Percentiles rank a stretch among this genome's conserved stretches.
Evolutionary conservation across 78 protist species (phyloP).

Genomic region (Blattamonas nauphoetae): DNA sequence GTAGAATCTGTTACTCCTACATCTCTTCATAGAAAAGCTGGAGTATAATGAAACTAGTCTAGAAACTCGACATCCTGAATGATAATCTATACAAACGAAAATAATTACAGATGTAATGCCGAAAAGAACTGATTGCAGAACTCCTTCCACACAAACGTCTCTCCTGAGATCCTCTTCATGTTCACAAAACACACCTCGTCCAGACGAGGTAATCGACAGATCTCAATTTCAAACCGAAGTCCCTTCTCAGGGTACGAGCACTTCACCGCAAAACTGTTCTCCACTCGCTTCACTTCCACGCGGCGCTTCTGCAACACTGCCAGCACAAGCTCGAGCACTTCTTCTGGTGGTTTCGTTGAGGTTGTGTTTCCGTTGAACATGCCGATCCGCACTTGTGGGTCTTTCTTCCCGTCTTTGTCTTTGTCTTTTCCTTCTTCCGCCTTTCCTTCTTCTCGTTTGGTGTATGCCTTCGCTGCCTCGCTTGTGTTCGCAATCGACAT

Average conservation of each 20-base stretch:
- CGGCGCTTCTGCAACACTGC: neutral
- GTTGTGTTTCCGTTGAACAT: neutral
- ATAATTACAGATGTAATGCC: neutral
- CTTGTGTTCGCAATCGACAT: neutral
- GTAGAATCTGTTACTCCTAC: no score
- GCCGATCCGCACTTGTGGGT: neutral
- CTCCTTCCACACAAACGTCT: slow-evolving; percentile 13
- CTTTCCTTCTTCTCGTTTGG: neutral
- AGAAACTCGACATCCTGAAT: no score
- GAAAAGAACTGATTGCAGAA: neutral
- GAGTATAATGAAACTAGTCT: no score
- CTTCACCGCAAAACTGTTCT: neutral
- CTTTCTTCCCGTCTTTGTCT: neutral
- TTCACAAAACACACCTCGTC: slow-evolving; percentile 8
- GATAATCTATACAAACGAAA: no score
- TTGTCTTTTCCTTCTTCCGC: no score
- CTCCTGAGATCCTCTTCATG: slow-evolving; percentile 7
- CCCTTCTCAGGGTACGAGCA: neutral
- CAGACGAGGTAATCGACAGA: neutral
- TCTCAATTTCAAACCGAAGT: neutral
- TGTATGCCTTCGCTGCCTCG: no score
- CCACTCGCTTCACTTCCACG: neutral
- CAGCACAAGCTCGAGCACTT: neutral
- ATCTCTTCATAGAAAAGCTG: no score
- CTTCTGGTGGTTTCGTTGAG: neutral